Evolutionary conservation across 495 filamentous ascomycete genomes (phyloP), one percentile per base, ranked within the genome.

Genomic region (Neohortaea acidophila): DNA sequence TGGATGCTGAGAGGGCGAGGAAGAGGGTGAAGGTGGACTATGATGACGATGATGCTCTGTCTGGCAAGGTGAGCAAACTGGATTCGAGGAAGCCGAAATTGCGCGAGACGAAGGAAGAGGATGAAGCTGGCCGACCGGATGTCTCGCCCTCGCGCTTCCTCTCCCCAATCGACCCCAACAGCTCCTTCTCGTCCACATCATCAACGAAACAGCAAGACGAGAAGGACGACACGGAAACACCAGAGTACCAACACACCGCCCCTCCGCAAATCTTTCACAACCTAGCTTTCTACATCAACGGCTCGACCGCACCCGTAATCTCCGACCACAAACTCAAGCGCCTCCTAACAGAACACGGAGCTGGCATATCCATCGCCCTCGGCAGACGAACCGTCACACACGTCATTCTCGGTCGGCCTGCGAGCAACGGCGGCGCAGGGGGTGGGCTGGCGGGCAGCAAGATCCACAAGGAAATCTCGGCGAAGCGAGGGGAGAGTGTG

Each of bases 241-340:
- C 6, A 5, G 14, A 21, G 21, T 19, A 33, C 23, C 13, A 23
- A 33, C 14, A 13, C 19, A n/a, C n/a, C n/a, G 22, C 25, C 33
- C 17, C 24, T 21, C 27, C 45, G 17, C 63, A 56, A 38, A 68
- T 92, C 39, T 82, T 94, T 55, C 51, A 66, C 33, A 67, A 69
- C 13, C 61, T 81, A 19, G 69, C 67, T 17, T 67, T 96, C 55
- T 89, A 89, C 60, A 69, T 96, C 60, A 93, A 93, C 59, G 87
- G 85, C 37, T 81, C 79, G 36, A 94, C 84, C 1, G 62, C 75
- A 36, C 83, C 87, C 4, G 51, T 69, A 11, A 70, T 97, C 31
- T 85, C 80, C 0, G 86, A 97, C 60, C 81, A 92, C 55, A 75
- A 71, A 51, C 69, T 96, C 32, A 92, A 89, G 59, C 74, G 72